Evolutionary conservation across 2,329 filamentous ascomycete species (phyloP).

Genomic region (Colletotrichum eleusines): DNA sequence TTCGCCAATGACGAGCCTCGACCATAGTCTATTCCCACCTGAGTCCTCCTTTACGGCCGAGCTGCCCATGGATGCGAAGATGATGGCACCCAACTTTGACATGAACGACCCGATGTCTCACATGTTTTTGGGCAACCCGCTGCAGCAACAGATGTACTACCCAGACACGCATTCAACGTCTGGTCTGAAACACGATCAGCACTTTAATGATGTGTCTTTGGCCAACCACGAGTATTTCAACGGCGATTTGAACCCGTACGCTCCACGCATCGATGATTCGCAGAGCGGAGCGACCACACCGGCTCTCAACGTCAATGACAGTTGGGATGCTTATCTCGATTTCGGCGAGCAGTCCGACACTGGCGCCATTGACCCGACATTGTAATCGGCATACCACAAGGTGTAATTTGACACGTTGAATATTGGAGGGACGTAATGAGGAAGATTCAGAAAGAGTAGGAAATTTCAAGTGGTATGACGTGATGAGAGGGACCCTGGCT

Average conservation of each 20-base stretch:
- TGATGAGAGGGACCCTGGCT: constrained; percentile 27
- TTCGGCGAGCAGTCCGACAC: constrained; percentile 43
- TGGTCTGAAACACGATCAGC: constrained; percentile 25
- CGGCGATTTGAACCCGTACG: constrained; percentile 33
- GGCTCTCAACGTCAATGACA: constrained; percentile 12
- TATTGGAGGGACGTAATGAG: constrained; percentile 46
- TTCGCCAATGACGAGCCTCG: constrained; percentile 42
- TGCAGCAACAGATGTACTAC: constrained; percentile 28
- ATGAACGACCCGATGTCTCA: constrained; percentile 46
- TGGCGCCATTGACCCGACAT: constrained; percentile 25
- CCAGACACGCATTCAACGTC: constrained; percentile 20
- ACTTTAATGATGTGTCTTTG: constrained; percentile 9
- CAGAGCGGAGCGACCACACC: constrained; percentile 22
- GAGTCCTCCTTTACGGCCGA: constrained; percentile 57
- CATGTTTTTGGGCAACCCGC: constrained; percentile 36
- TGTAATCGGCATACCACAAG: constrained; percentile 9
- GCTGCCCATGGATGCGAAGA: constrained; percentile 57
- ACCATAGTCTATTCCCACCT: constrained; percentile 45
- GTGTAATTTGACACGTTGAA: constrained; percentile 4
- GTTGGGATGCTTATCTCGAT: constrained; percentile 30
- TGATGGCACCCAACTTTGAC: constrained; percentile 53
- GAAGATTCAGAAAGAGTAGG: constrained; percentile 35
- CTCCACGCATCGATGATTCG: constrained; percentile 3
- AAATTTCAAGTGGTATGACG: constrained; percentile 15
- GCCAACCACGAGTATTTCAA: constrained; percentile 32